Base-by-base conservation (phyloP, 768 basidiomycete genomes). In the Mycena kentingensis region DNA sequence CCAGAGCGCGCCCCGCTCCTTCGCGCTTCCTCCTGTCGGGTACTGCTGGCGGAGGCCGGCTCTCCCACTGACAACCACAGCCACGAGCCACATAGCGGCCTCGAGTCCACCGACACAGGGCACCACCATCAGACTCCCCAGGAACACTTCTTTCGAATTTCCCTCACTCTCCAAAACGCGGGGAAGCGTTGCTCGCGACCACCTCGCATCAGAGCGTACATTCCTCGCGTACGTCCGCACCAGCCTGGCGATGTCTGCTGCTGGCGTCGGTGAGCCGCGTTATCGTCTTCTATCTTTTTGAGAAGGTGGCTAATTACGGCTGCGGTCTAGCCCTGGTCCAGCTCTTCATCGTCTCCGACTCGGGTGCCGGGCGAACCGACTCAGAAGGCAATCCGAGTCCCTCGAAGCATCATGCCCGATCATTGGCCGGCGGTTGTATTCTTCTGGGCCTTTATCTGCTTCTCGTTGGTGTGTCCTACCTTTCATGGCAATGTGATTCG, bases 221-320 rank as follows among this genome's bases (percentile, higher is more conserved):
- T 77, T 74, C 51, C 63, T 77, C 2, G 75, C 77, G 11, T 78
- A 77, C 58, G 60, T 77, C 13, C 65, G 77, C 21, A 78, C 77
- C 2, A 75, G 74, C 39, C 61, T 78, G 24, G 66, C 73, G 2
- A 68, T 77, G 5, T 66, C 75, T 5, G 71, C 71, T 4, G 70
- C 70, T 1, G 77, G 77, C 11, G 73, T 78, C 43, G 77, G 55
- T 52, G 11, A 7, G 55, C n/a, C 32, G 11, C n/a, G n/a, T 28
- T 15, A 19, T 37, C 16, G 3, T 35, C 7, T 3, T 12, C 31
- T 24, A 6, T 15, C 7, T 6, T 26, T 1, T 16, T 3, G 28
- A 5, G 10, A 12, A 35, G 3, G 2, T 15, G 15, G 29, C 47
- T 38, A 4, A 37, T n/a, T 12, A 38, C 3, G 2, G 26, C 13